phyloP scores from a whole-genome alignment of 495 filamentous ascomycete species.

The Cenococcum geophilum region DNA sequence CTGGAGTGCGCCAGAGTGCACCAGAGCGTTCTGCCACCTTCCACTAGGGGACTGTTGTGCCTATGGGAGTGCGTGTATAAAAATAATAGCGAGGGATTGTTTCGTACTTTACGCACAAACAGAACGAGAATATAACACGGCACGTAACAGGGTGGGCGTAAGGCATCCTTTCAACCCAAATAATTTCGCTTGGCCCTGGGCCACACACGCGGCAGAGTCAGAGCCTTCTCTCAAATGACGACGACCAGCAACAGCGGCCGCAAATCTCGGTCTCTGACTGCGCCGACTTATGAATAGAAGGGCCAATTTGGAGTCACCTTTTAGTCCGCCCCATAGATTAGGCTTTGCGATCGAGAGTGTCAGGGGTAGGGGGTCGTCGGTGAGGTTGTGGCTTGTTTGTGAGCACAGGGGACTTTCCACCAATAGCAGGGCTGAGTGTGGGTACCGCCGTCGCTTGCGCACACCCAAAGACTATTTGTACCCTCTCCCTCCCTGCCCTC shows the following conservation, averaged over 20 bases:
- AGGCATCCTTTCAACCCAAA: no score
- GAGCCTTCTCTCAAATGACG: neutral
- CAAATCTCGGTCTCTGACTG: neutral
- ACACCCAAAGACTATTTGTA: constrained; percentile 2
- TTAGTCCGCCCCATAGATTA: constrained; percentile 19
- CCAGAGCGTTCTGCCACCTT: neutral
- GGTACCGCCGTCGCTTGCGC: neutral
- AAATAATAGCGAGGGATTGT: neutral
- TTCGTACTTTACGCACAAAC: no score
- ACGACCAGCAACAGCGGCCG: neutral
- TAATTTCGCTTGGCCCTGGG: no score
- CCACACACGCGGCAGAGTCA: neutral
- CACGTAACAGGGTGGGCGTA: no score
- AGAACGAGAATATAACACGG: no score
- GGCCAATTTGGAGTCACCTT: neutral
- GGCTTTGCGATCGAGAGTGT: constrained; percentile 24
- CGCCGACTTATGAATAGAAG: constrained; percentile 3
- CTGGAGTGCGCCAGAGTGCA: constrained; percentile 10
- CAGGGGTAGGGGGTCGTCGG: constrained; percentile 10
- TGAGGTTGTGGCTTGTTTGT: constrained; percentile 6
- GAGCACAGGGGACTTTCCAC: neutral
- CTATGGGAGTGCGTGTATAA: neutral
- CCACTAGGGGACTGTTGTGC: no score
- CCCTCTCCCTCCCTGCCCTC: constrained; percentile 5
- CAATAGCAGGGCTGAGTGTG: neutral